Base-by-base conservation (phyloP, 805 yeast species). In the Tetrapisispora phaffii region DNA sequence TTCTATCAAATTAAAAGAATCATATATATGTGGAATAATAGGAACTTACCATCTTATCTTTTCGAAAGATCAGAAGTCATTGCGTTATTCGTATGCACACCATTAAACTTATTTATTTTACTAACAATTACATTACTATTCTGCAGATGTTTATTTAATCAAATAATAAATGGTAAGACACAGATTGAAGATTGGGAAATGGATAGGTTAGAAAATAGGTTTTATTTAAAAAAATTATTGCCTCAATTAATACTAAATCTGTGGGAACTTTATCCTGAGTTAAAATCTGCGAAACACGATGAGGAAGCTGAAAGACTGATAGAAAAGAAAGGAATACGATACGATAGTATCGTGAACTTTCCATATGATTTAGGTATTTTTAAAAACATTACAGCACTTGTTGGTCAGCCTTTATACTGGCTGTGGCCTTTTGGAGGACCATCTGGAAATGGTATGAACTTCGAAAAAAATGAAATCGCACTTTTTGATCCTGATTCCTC, bases 151-250 rank as follows among this genome's bases (percentile, higher is more conserved):
- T 16, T 82, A 1, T 60, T 69, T 34, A 78, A 79, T 56, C 67
- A 78, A 49, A 50, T 74, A 1, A 59, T 75, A 42, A 64, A 70
- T 24, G 96, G 96, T 22, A 81, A 76, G 75, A 80, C 97, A 1
- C 95, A 86, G 59, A 89, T 90, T 44, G 98, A 90, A 65, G 69
- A 74, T 2, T 90, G 98, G 98, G 97, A 90, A 56, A 62, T 70
- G 62, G 97, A 93, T 52, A 73, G 97, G 52, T 70, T 86, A 1
- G 87, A 79, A 43, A 67, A 79, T 3, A 83, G 83, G 50, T 75
- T 79, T 47, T 71, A 75, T 43, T 72, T 75, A 2, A 77, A 72
- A 37, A 65, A 74, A 39, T 66, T 84, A 45, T 26, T 60, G n/a
- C 58, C 59, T 7, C 47, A 50, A 42, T 40, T 82, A 78, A 77